phyloP scores from a whole-genome alignment of 2,329 filamentous ascomycete species.

The Colletotrichum spinosum region DNA sequence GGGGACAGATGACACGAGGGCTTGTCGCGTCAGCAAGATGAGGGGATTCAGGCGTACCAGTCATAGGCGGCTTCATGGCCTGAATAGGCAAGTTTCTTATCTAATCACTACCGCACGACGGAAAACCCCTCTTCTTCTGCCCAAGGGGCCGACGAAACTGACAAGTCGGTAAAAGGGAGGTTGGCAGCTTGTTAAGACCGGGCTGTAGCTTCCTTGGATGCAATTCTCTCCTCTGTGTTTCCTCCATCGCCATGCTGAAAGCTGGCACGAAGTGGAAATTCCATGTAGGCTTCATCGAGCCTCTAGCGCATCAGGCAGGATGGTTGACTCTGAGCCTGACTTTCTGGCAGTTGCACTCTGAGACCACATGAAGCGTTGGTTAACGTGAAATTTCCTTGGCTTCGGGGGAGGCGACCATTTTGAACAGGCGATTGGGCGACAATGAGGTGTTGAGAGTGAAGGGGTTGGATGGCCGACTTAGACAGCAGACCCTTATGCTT shows the following conservation, averaged over 20 bases:
- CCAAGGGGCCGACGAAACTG: not conserved
- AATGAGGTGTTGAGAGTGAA: constrained; percentile 22
- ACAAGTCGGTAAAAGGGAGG: too few relatives aligned
- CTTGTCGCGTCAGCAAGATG: not conserved
- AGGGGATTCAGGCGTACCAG: constrained; percentile 25
- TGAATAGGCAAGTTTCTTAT: constrained; percentile 37
- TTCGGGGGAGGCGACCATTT: constrained; percentile 2
- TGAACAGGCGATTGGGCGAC: constrained; percentile 5
- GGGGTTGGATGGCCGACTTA: constrained; percentile 26
- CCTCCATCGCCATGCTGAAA: not conserved
- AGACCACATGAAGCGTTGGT: constrained; percentile 17
- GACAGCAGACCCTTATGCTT: constrained; percentile 21
- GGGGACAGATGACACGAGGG: not conserved
- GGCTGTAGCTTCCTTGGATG: not conserved
- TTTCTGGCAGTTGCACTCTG: not conserved
- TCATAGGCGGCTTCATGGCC: constrained; percentile 28
- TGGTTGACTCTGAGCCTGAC: constrained; percentile 1
- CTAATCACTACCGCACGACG: constrained; percentile 22
- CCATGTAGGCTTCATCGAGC: constrained; percentile 1
- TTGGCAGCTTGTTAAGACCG: too few relatives aligned
- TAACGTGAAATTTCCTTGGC: constrained; percentile 1
- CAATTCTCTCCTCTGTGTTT: not conserved
- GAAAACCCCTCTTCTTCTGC: not conserved
- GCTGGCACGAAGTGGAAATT: not conserved
- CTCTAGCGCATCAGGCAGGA: not conserved